Base-by-base conservation (phyloP, 306 rosid genomes). In the Casuarina glauca region DNA sequence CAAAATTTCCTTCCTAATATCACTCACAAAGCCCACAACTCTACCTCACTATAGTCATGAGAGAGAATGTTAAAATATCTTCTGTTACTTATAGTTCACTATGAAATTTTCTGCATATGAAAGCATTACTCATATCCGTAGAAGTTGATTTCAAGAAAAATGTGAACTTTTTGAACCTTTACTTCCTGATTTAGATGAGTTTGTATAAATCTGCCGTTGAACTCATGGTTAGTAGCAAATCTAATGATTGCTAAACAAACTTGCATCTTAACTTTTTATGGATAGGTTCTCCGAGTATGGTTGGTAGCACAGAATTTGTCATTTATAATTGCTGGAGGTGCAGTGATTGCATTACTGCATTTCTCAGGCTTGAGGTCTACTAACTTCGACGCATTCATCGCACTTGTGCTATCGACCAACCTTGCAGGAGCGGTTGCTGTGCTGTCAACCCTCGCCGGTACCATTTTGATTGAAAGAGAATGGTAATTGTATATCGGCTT, bases 391-490 rank as follows among this genome's bases (percentile, higher is more conserved):
- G 86, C 53, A 61, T 92, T 95, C 90, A 43, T 84, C 69, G 63
- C 66, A 9, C 87, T 95, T 26, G 86, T 88, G 44, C 63, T 84
- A 70, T 69, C 88, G 66, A 92, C 91, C 55, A 88, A 95, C 79
- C 32, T 92, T 52, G 84, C 92, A 26, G 97, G 97, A 57, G 97
- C 93, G 52, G 77, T 91, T 60, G 96, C 92, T 11, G 93, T 86
- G 4, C 93, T 92, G 70, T 95, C 98, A 69, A 87, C 91, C 70
- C 96, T 92, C 51, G 97, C 96, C 1, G 97, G 98, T 15, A 89
- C 93, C 81, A 88, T 95, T 87, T 86, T 95, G 78, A 77, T 95
- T 41, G 97, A 95, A 90, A 95, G 97, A 86, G 97, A 95, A 84
- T 95, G 97, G 97, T 95, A 94, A 89, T 51, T 36, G 6, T 71